Evolutionary conservation across 2,329 filamentous ascomycete species (phyloP), one percentile per base, ranked within the genome.

Genomic region (Geosmithia flava): DNA sequence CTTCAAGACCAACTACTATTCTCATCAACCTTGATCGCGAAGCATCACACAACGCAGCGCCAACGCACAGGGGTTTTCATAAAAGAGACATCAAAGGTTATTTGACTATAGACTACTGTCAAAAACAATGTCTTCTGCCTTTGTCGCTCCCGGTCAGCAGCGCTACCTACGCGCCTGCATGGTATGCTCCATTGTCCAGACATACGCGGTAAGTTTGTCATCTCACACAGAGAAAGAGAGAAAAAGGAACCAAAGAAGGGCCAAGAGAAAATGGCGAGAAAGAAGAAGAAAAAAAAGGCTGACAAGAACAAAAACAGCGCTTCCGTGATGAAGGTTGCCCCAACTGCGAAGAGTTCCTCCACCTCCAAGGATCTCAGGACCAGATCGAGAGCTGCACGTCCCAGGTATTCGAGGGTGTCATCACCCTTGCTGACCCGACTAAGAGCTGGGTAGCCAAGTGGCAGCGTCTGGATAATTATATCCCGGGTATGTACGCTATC

Each of bases 381-480:
- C 78, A 82, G 53, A 86, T 97, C 59, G 81, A 87, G 62, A 87
- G 89, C 69, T 96, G 90, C 76, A 98, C 93, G 19, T 95, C 88
- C 15, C 87, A 91, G 60, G 90, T 97, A 54, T 98, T 93, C 63
- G 93, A 98, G 65, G 93, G 93, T 45, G 69, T 96, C 54, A 87
- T 97, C 62, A 81, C 87, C 41, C 76, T 97, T 39, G 80, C 83
- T 45, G 83, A 96, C 62, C 90, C 90, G n/a, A 69, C 70, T 42
- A 78, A 75, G 55, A 94, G 87, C 59, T 98, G 93, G 93, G 87
- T 97, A 45, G 90, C 91, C n/a, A 87, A 87, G 62, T 97, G 90
- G 85, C 89, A 97, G 73, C 80, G 93, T 8, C 69, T 98, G 51
- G 87, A 96, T 62, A 80, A 80, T 48, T 97, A 95, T 64, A 84